A percentile compares a stretch with the other conserved stretches of the same genome.
Conservation (phyloP, 768 basidiomycete species). For the Leccinum sublutescens region DNA sequence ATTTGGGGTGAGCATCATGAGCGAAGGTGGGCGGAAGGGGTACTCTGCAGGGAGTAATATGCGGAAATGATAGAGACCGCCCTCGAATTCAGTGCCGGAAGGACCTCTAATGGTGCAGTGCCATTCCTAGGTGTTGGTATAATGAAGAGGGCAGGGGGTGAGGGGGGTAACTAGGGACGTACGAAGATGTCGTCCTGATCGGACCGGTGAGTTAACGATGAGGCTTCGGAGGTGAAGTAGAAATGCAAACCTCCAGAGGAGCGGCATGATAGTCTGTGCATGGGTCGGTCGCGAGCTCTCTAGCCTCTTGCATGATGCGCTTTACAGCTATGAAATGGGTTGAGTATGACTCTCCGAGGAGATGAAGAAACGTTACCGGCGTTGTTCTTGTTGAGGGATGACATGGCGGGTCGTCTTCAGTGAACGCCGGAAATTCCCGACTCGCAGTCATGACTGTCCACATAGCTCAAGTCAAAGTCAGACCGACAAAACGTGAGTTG, state of each 20-base stretch:
- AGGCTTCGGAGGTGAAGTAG: constrained; percentile 1
- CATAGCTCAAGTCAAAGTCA: constrained; percentile 78
- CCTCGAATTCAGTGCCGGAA: constrained; percentile 85
- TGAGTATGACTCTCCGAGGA: background rate
- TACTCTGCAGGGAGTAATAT: constrained; percentile 90
- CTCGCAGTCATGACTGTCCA: constrained; percentile 44
- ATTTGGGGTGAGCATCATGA: constrained; percentile 94
- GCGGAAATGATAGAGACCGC: constrained; percentile 94
- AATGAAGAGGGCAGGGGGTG: constrained; percentile 22
- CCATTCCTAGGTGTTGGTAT: constrained; percentile 63
- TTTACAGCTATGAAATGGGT: constrained; percentile 66
- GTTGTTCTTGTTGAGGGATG: constrained; percentile 84
- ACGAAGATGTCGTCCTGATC: constrained; percentile 86
- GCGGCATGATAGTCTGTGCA: constrained; percentile 84
- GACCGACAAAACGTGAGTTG: constrained; percentile 66
- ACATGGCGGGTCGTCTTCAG: constrained; percentile 10
- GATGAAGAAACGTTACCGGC: constrained; percentile 53
- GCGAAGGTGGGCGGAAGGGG: constrained; percentile 93
- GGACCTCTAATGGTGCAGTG: constrained; percentile 96
- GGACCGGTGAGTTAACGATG: constrained; percentile 9
- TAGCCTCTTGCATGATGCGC: constrained; percentile 95
- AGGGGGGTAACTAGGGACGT: constrained; percentile 27
- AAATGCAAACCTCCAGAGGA: constrained; percentile 62
- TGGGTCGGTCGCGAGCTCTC: constrained; percentile 82
- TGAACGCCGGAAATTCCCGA: constrained; percentile 17